These are phyloP conservation scores for Talaromyces sp. DNA, from an alignment of 2,329 filamentous ascomycete species.

Conservation along the genomic window DNA sequence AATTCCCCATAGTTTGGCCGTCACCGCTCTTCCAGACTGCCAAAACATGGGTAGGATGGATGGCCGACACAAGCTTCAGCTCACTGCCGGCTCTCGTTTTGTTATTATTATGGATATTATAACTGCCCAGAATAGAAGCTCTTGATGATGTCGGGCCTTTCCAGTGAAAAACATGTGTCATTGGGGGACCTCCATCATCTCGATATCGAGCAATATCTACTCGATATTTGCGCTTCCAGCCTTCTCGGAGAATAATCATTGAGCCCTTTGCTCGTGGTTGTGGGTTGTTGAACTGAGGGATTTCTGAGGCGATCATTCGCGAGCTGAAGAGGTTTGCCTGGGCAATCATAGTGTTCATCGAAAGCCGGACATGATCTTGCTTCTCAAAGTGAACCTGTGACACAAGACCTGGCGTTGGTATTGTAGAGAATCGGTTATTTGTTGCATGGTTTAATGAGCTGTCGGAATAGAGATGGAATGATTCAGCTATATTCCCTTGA, in stretches of 20 bases:
- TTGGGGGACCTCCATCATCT: neutral
- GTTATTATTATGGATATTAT: neutral
- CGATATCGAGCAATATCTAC: neutral
- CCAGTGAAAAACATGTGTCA: constrained; percentile 1
- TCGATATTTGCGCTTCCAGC: constrained; percentile 1
- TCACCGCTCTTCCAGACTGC: constrained; percentile 13
- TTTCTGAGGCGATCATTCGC: neutral
- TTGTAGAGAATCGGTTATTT: neutral
- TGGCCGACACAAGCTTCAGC: constrained; percentile 10
- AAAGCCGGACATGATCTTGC: neutral
- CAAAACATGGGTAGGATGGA: constrained; percentile 6
- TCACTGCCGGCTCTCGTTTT: neutral
- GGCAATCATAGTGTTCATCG: neutral
- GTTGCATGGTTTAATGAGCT: neutral
- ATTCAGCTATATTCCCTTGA: neutral
- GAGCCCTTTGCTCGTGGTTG: neutral
- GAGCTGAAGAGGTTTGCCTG: neutral
- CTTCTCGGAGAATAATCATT: neutral
- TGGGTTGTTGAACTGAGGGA: neutral
- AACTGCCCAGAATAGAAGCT: neutral
- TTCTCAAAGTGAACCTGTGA: neutral
- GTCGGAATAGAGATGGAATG: constrained; percentile 2
- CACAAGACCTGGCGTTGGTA: neutral
- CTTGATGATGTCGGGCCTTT: constrained; percentile 2
- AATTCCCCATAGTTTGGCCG: constrained; percentile 1